Conservation (phyloP, 371 early-diverging fungal species). For the Rhizopus stolonifer region DNA sequence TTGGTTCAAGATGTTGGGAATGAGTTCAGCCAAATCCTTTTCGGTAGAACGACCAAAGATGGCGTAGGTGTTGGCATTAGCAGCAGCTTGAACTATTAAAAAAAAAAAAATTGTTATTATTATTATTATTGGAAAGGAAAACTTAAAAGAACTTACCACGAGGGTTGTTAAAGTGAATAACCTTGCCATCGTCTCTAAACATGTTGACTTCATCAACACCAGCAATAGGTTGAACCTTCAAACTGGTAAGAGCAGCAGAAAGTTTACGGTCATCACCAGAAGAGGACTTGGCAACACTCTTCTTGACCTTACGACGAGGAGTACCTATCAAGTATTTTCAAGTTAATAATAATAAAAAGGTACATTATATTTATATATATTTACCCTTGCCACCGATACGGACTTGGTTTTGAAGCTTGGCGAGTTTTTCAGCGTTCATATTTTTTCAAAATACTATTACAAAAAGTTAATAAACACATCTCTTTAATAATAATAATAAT, state of each 20-base stretch:
- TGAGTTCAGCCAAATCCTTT: constrained; percentile 90
- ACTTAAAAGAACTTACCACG: constrained; percentile 67
- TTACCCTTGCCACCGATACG: constrained; percentile 91
- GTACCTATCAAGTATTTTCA: too few species aligned
- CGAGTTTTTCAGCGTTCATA: constrained; percentile 96
- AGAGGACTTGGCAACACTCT: constrained; percentile 69
- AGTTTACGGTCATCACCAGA: constrained; percentile 89
- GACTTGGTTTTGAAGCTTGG: constrained; percentile 89
- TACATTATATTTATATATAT: too few species aligned
- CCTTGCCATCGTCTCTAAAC: constrained; percentile 94
- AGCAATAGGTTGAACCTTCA: constrained; percentile 83
- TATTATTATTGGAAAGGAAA: not conserved
- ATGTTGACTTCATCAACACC: constrained; percentile 98
- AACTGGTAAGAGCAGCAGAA: constrained; percentile 81
- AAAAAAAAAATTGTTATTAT: not conserved
- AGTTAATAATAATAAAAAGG: too few species aligned
- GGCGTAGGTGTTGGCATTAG: constrained; percentile 88
- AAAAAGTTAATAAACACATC: not conserved
- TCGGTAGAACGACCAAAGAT: constrained; percentile 85
- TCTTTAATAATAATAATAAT: not conserved
- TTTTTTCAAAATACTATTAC: not conserved
- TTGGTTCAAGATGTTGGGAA: constrained; percentile 94
- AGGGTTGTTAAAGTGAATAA: constrained; percentile 90
- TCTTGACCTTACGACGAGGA: constrained; percentile 80
- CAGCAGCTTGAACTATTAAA: constrained; percentile 77